Evolutionary conservation across 2,329 filamentous ascomycete genomes (phyloP).

Genomic region (Pezicula rhizophila): DNA sequence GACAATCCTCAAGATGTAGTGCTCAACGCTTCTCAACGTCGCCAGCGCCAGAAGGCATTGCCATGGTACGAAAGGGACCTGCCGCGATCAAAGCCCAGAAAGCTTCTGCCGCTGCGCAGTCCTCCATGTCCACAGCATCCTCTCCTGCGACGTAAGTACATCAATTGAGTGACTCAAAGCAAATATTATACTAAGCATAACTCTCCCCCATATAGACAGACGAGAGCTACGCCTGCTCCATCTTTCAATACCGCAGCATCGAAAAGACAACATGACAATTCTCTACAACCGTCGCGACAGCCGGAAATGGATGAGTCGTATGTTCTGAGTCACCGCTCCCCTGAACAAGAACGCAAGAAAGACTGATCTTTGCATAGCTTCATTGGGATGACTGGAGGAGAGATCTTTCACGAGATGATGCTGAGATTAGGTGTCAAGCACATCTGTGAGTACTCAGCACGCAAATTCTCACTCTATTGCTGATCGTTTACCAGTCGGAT

Average conservation of each 20-base stretch:
- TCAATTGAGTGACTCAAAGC: background rate
- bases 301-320: conserved; percentile 77
- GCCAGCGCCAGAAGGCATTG: conserved; percentile 27
- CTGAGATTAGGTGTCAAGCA: conserved; percentile 86
- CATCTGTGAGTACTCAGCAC: conserved; percentile 62
- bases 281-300: conserved; percentile 58
- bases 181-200: no score
- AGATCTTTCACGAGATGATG: conserved; percentile 99
- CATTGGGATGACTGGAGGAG: conserved; percentile 88
- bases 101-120: conserved; percentile 37
- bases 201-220: conserved; percentile 34
- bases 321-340: conserved; percentile 30
- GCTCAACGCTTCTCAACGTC: conserved; percentile 37
- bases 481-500: conserved; percentile 54
- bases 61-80: conserved; percentile 31
- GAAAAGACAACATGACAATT: conserved; percentile 47
- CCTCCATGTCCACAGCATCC: conserved; percentile 29
- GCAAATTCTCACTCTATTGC: conserved; percentile 1
- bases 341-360: conserved; percentile 1
- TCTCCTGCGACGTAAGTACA: conserved; percentile 17
- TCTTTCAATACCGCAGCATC: conserved; percentile 45
- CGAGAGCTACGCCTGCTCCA: conserved; percentile 56
- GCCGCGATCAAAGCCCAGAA: conserved; percentile 41
- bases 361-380: conserved; percentile 48
- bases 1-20: conserved; percentile 16